Percentiles rank a stretch among this genome's conserved stretches.
Conservation (phyloP, 352 stramenopile species). For the Pythium volutum region DNA sequence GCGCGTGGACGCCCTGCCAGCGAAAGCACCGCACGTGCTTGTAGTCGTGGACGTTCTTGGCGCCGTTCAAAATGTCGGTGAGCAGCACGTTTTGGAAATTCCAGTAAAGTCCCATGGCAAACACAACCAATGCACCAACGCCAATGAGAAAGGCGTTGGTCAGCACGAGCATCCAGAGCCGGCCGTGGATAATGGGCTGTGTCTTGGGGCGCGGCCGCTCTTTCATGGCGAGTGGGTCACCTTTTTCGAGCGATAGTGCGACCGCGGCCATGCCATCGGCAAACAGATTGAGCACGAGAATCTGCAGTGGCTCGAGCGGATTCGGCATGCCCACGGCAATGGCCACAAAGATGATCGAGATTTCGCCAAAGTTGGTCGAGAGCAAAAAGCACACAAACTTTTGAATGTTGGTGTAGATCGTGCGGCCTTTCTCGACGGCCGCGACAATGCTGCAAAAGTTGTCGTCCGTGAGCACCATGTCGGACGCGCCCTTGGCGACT, state of each 20-base stretch:
- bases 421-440: constrained; percentile 94
- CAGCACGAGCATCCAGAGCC: constrained; percentile 54
- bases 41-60: constrained; percentile 38
- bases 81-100: constrained; percentile 53
- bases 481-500: constrained; percentile 97
- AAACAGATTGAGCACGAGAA: constrained; percentile 99
- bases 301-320: constrained; percentile 95
- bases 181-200: constrained; percentile 50
- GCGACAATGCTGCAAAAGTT: constrained; percentile 98
- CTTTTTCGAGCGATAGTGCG: constrained; percentile 67
- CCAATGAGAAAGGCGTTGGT: constrained; percentile 61
- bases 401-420: constrained; percentile 98
- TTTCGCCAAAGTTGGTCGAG: constrained; percentile 96
- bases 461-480: constrained; percentile 98
- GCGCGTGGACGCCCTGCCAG: constrained; percentile 36
- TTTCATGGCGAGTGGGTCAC: constrained; percentile 64
- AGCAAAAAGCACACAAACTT: constrained; percentile 99
- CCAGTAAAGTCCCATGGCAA: constrained; percentile 65
- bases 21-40: constrained; percentile 51
- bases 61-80: constrained; percentile 48
- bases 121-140: constrained; percentile 39
- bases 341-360: constrained; percentile 80
- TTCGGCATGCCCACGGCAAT: constrained; percentile 59
- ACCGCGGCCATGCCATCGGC: constrained; percentile 90
- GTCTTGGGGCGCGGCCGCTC: constrained; percentile 56